Evolutionary conservation across 1,139 yeast species (phyloP).

Genomic region (Suhomyces terraborum): DNA sequence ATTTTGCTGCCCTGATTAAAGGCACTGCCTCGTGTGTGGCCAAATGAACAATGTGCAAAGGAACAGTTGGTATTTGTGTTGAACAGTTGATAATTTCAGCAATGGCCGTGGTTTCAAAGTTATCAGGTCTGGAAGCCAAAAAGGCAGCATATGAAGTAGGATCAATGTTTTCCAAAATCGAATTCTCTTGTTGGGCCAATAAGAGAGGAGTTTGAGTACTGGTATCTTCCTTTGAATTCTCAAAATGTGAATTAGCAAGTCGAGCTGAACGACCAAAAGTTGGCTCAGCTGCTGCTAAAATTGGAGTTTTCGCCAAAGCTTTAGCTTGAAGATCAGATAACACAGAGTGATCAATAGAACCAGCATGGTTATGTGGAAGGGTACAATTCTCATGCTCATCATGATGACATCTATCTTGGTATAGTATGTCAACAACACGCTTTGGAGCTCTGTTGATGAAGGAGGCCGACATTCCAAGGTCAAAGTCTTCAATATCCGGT

Average conservation of each 20-base stretch:
- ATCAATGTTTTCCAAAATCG: slow-evolving; percentile 49
- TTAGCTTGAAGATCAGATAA: slow-evolving; percentile 52
- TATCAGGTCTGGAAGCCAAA: slow-evolving; percentile 83
- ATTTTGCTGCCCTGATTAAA: slow-evolving; percentile 63
- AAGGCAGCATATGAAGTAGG: slow-evolving; percentile 75
- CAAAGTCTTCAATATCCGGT: slow-evolving; percentile 36
- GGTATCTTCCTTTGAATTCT: slow-evolving; percentile 5
- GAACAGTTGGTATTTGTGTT: slow-evolving; percentile 59
- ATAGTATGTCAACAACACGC: slow-evolving; percentile 38
- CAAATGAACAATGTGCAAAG: slow-evolving; percentile 85
- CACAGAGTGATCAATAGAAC: slow-evolving; percentile 38
- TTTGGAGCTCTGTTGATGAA: slow-evolving; percentile 45
- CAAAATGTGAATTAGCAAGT: slow-evolving; percentile 38
- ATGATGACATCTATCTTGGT: slow-evolving; percentile 20
- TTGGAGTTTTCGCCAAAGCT: slow-evolving; percentile 56
- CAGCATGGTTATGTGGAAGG: slow-evolving; percentile 45
- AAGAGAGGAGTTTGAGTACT: slow-evolving; percentile 42
- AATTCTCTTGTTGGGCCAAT: slow-evolving; percentile 48
- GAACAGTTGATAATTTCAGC: slow-evolving; percentile 67
- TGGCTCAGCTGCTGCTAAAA: slow-evolving; percentile 60
- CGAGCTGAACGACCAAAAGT: slow-evolving; percentile 51
- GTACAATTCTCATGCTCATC: slow-evolving; percentile 37
- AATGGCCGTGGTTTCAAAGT: slow-evolving; percentile 83
- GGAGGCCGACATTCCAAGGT: slow-evolving; percentile 50
- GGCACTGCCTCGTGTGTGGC: slow-evolving; percentile 86